These are phyloP conservation scores for Ilex aquifolium DNA, from an alignment of 257 asterid species.

Conservation along the genomic window DNA sequence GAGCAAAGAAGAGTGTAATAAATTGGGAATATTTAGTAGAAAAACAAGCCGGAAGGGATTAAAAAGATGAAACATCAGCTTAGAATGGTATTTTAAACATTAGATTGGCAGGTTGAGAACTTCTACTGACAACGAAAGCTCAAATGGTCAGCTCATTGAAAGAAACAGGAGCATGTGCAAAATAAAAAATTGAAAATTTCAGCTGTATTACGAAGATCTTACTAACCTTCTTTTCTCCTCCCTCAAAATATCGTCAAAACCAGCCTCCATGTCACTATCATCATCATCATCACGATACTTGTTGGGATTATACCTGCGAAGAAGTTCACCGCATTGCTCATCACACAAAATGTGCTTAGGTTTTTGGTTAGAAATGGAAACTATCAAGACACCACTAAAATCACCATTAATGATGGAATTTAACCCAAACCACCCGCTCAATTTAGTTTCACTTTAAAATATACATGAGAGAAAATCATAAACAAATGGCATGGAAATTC, in stretches of 20 bases:
- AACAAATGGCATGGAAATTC: no score
- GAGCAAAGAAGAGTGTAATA: no score
- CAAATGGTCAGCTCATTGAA: background rate
- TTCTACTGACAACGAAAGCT: background rate
- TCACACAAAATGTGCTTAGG: no score
- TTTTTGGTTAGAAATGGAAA: no score
- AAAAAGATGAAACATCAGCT: no score
- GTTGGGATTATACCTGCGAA: slow-evolving; percentile 63
- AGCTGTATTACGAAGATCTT: background rate
- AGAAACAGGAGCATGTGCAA: background rate
- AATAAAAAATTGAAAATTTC: background rate
- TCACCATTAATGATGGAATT: no score
- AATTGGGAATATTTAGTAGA: no score
- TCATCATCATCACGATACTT: slow-evolving; percentile 51
- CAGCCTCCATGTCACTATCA: slow-evolving; percentile 80
- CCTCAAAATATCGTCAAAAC: slow-evolving; percentile 51
- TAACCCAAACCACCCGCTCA: no score
- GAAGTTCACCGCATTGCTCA: background rate
- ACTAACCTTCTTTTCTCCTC: slow-evolving; percentile 82
- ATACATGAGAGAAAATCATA: no score
- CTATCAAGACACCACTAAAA: no score
- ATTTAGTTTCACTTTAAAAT: no score
- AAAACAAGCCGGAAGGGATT: background rate
- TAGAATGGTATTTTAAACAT: no score
- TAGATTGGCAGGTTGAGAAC: background rate